phyloP scores from a whole-genome alignment of 768 basidiomycete genomes.

The Termitomyces sp. region DNA sequence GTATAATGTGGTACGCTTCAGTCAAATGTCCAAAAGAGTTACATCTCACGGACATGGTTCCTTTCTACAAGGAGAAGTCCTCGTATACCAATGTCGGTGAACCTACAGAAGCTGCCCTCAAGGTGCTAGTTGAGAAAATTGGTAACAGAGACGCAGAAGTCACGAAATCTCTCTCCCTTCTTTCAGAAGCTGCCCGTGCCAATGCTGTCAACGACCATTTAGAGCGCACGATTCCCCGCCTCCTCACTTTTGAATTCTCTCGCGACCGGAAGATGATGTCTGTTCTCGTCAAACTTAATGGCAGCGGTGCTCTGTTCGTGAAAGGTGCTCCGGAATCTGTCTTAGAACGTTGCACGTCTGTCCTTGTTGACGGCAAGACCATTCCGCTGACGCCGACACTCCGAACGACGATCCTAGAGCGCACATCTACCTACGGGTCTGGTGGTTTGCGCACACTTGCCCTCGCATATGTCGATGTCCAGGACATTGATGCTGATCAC shows the following conservation, averaged over 20 bases:
- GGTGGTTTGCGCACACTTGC: constrained; percentile 88
- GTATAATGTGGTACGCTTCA: constrained; percentile 59
- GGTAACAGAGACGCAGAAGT: constrained; percentile 63
- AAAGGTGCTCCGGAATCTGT: constrained; percentile 98
- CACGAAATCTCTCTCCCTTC: constrained; percentile 46
- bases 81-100: constrained; percentile 84
- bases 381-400: constrained; percentile 62
- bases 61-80: constrained; percentile 61
- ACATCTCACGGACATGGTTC: background rate
- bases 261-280: constrained; percentile 99
- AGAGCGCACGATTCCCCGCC: constrained; percentile 66
- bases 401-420: constrained; percentile 53
- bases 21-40: background rate
- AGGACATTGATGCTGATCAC: constrained; percentile 71
- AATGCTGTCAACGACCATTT: constrained; percentile 83
- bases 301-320: constrained; percentile 75
- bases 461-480: constrained; percentile 77
- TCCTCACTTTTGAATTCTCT: constrained; percentile 96
- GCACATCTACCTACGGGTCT: constrained; percentile 68
- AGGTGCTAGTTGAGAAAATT: constrained; percentile 92
- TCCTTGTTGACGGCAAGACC: constrained; percentile 56
- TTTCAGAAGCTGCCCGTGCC: constrained; percentile 59
- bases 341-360: constrained; percentile 79
- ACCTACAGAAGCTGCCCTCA: constrained; percentile 95
- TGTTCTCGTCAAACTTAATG: constrained; percentile 72